These are phyloP conservation scores for Hypsizygus ulmarius DNA, from an alignment of 1,284 basidiomycete genomes.

Conservation along the genomic window DNA sequence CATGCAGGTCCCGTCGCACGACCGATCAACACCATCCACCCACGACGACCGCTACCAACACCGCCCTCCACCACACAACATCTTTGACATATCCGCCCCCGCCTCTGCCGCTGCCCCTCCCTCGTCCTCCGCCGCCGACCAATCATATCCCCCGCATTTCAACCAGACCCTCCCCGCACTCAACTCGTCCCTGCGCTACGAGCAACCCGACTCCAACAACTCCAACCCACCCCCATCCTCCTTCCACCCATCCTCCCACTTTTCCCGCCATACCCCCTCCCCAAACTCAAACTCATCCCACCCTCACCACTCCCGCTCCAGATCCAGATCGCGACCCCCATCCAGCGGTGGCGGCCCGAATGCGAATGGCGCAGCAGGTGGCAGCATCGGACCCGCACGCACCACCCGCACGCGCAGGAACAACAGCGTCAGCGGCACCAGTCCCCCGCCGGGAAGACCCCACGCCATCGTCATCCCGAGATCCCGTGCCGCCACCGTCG, in stretches of 20 bases:
- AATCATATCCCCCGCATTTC: constrained; percentile 42
- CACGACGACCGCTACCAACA: constrained; percentile 16
- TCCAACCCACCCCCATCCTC: constrained; percentile 25
- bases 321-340: constrained; percentile 47
- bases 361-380: constrained; percentile 9
- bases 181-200: constrained; percentile 59
- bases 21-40: constrained; percentile 10
- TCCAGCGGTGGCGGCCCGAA: constrained; percentile 16
- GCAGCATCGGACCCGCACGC: constrained; percentile 46
- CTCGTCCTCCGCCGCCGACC: background rate
- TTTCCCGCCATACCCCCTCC: constrained; percentile 25
- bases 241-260: constrained; percentile 29
- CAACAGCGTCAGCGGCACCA: constrained; percentile 48
- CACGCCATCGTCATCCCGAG: constrained; percentile 27
- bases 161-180: constrained; percentile 59
- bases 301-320: constrained; percentile 29
- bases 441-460: constrained; percentile 31
- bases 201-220: constrained; percentile 20
- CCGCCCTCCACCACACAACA: constrained; percentile 59
- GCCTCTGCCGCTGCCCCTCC: constrained; percentile 12
- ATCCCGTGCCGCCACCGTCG: constrained; percentile 17
- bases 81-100: constrained; percentile 61
- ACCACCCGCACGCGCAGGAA: constrained; percentile 45
- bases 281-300: constrained; percentile 21
- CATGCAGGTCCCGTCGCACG: constrained; percentile 37